These are phyloP conservation scores for Prillingera fragicola DNA, from an alignment of 1,284 basidiomycete genomes.

Conservation along the genomic window DNA sequence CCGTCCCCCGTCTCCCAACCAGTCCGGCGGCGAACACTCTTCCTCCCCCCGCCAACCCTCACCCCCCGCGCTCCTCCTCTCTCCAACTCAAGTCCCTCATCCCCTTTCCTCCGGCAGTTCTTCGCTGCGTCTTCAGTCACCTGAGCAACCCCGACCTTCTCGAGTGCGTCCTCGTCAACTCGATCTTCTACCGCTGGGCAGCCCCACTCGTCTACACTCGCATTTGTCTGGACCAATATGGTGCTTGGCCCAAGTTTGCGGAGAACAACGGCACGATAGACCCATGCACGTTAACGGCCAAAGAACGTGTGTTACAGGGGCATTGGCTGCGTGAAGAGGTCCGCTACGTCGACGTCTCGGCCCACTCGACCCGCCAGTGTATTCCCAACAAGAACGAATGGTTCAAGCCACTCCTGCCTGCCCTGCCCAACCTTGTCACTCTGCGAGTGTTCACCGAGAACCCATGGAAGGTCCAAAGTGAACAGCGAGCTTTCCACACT, in stretches of 20 bases:
- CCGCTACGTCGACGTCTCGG: not conserved
- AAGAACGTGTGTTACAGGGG: not conserved
- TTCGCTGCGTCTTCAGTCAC: not conserved
- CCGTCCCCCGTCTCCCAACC: no score
- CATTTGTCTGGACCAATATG: not conserved
- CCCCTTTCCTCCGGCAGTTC: not conserved
- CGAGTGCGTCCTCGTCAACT: not conserved
- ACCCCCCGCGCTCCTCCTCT: not conserved
- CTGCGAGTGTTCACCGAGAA: constrained; percentile 1
- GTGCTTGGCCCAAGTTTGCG: not conserved
- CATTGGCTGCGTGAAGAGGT: not conserved
- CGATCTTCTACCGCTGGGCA: not conserved
- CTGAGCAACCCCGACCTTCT: not conserved
- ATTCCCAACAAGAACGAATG: not conserved
- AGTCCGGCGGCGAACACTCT: no score
- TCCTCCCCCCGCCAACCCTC: no score
- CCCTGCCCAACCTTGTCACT: constrained; percentile 1
- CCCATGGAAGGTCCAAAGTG: not conserved
- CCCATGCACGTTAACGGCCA: no score
- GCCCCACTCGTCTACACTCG: not conserved
- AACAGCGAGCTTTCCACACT: not conserved
- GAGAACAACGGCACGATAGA: not conserved
- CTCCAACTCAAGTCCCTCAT: no score
- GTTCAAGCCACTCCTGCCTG: not conserved
- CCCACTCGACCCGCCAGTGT: constrained; percentile 1